A percentile compares a stretch with the other conserved stretches of the same genome.
These are phyloP conservation scores for Pythium plurisporium DNA, from an alignment of 352 stramenopile genomes.

Conservation along the genomic window DNA sequence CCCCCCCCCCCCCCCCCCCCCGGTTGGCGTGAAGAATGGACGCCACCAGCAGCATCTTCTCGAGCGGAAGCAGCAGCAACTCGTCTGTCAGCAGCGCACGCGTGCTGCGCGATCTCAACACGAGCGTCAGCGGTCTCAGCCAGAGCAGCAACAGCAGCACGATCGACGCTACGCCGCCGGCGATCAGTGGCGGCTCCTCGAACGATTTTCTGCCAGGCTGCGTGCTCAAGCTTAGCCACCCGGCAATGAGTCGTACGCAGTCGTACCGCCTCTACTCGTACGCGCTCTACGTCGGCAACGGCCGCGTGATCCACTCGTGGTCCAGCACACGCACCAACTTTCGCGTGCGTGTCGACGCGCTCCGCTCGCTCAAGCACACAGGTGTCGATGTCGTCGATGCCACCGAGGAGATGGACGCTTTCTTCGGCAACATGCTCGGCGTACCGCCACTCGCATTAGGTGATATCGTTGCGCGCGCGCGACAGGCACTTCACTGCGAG, in stretches of 20 bases:
- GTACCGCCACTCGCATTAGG: conserved; percentile 5
- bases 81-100: neutral
- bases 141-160: neutral
- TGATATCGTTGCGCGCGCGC: conserved; percentile 26
- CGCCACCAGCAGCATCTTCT: neutral
- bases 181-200: too few relatives aligned
- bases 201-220: conserved; percentile 22
- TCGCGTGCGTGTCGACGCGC: conserved; percentile 34
- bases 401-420: conserved; percentile 27
- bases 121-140: too few relatives aligned
- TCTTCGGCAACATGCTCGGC: conserved; percentile 24
- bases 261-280: conserved; percentile 12
- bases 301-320: conserved; percentile 40
- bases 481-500: conserved; percentile 23
- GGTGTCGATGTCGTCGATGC: conserved; percentile 18
- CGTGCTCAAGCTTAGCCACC: conserved; percentile 27
- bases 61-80: neutral
- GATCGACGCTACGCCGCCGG: neutral
- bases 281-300: conserved; percentile 33
- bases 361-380: conserved; percentile 23
- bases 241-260: neutral
- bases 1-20: neutral
- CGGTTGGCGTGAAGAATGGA: neutral
- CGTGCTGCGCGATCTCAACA: too few relatives aligned
- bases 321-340: conserved; percentile 28